Evolutionary conservation across 2,329 filamentous ascomycete species (phyloP).

Genomic region (Aureobasidium sp.): DNA sequence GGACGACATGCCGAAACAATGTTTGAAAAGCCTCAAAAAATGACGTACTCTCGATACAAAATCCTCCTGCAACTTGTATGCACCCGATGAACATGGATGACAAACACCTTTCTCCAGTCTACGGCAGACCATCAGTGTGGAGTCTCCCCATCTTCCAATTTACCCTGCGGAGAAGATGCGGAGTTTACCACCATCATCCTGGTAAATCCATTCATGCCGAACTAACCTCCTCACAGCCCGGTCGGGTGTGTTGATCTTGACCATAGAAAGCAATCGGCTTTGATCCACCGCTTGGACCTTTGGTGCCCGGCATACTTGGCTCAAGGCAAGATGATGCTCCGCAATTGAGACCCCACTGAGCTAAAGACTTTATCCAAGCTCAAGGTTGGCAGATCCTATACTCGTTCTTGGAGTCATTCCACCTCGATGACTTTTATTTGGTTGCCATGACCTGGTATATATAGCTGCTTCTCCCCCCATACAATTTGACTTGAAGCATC

Average conservation of each 20-base stretch:
- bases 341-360: background rate
- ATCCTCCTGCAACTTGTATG: conserved; percentile 6
- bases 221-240: background rate
- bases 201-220: background rate
- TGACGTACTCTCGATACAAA: conserved; percentile 5
- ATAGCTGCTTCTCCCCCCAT: conserved; percentile 4
- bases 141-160: background rate
- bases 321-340: background rate
- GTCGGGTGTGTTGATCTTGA: conserved; percentile 6
- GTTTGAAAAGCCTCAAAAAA: background rate
- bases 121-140: background rate
- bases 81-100: background rate
- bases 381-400: conserved; percentile 12
- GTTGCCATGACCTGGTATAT: background rate
- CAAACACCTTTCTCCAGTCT: background rate
- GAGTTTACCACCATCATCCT: background rate
- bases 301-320: background rate
- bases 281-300: background rate
- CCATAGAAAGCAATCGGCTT: conserved; percentile 1
- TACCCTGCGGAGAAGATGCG: conserved; percentile 15
- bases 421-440: background rate
- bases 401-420: background rate
- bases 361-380: conserved; percentile 15
- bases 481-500: background rate
- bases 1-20: conserved; percentile 1